Evolutionary conservation across 129 eudicot genomes (phyloP).

Genomic region (Centrapalus pauciflorus): DNA sequence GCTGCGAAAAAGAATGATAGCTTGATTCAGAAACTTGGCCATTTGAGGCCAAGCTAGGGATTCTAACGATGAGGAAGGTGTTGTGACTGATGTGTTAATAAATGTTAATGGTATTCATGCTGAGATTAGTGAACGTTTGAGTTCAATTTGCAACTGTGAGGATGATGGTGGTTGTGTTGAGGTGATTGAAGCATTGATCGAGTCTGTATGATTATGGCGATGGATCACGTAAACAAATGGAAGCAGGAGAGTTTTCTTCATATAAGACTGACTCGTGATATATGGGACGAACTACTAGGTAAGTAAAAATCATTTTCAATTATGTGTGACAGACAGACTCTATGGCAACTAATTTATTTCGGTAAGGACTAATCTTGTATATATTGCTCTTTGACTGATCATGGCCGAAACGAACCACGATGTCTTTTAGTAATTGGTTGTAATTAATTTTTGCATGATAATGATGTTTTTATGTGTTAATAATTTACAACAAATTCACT

Average conservation of each 20-base stretch:
- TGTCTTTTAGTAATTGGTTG: too few relatives aligned
- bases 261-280: not conserved
- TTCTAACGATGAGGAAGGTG: not conserved
- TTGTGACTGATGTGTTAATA: not conserved
- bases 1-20: not conserved
- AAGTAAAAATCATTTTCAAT: not conserved
- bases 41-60: not conserved
- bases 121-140: conserved; percentile 1
- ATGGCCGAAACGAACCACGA: not conserved
- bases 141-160: not conserved
- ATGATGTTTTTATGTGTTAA: not conserved
- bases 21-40: not conserved
- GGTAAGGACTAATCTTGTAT: not conserved
- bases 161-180: not conserved
- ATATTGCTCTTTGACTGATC: not conserved
- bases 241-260: not conserved
- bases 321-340: too few relatives aligned
- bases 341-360: not conserved
- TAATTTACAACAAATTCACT: too few relatives aligned
- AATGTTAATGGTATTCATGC: conserved; percentile 3
- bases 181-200: conserved; percentile 7
- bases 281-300: not conserved
- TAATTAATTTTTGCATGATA: not conserved
- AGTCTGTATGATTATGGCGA: not conserved
- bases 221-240: conserved; percentile 1